These are phyloP conservation scores for Chaetomium sp. DNA, from an alignment of 2,329 filamentous ascomycete species.

Conservation along the genomic window DNA sequence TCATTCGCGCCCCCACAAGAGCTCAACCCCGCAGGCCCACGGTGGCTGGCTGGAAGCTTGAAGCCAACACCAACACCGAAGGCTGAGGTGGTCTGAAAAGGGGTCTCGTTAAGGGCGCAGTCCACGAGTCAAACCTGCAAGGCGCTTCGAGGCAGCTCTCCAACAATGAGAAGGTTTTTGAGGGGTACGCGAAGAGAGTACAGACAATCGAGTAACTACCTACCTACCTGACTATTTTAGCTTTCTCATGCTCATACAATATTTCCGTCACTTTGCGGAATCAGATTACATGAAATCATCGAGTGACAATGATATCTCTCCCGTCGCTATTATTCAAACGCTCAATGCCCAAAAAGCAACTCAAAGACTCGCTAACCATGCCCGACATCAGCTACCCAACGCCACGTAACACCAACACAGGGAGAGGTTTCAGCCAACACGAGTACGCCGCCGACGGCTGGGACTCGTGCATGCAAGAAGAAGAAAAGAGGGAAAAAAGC, in stretches of 20 bases:
- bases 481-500: neutral
- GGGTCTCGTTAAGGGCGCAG: neutral
- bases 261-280: neutral
- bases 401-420: constrained; percentile 13
- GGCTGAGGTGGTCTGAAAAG: neutral
- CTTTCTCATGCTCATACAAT: neutral
- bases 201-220: neutral
- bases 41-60: neutral
- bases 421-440: neutral
- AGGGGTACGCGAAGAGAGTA: neutral
- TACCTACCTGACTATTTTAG: no score
- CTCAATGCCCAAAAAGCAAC: neutral
- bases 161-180: neutral
- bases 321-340: neutral
- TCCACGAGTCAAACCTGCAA: neutral
- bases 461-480: neutral
- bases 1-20: no score
- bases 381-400: neutral
- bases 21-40: neutral
- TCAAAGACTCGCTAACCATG: neutral
- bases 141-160: neutral
- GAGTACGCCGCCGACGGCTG: neutral
- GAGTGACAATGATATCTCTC: neutral
- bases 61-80: neutral
- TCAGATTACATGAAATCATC: neutral